Percentiles rank a stretch among this genome's conserved stretches.
phyloP scores from a whole-genome alignment of 768 basidiomycete genomes.

The Hygrocybe punicea region DNA sequence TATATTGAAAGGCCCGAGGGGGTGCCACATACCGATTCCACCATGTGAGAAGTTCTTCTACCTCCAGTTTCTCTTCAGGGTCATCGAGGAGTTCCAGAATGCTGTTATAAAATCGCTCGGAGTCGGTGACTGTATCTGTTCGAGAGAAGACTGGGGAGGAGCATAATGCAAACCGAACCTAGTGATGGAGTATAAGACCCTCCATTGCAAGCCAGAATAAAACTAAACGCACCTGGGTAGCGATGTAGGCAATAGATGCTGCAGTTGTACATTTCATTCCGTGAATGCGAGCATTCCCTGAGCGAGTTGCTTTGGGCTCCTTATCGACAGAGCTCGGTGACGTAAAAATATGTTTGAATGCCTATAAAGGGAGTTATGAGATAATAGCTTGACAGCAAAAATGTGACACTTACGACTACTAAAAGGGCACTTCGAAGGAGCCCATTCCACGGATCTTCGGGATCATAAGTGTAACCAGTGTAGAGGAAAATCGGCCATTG shows the following conservation, averaged over 20 bases:
- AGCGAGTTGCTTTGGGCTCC: not conserved
- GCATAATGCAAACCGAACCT: constrained; percentile 9
- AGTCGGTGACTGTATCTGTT: constrained; percentile 1
- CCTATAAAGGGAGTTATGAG: not conserved
- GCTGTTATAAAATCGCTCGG: constrained; percentile 2
- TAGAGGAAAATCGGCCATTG: constrained; percentile 6
- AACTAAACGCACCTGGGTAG: constrained; percentile 6
- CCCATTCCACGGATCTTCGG: constrained; percentile 1
- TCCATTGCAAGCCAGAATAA: not conserved
- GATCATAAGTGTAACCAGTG: not conserved
- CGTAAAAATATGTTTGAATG: not conserved
- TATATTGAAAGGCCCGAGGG: not conserved
- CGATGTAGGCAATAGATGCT: constrained; percentile 9
- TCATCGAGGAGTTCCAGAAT: constrained; percentile 6
- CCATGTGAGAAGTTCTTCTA: constrained; percentile 4
- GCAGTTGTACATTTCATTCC: constrained; percentile 2
- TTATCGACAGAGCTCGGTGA: not conserved
- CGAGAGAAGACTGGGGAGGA: constrained; percentile 2
- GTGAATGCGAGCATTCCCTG: not conserved
- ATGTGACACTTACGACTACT: not conserved
- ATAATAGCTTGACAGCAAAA: not conserved
- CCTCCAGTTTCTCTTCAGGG: constrained; percentile 3
- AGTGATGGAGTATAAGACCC: not conserved
- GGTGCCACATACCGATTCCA: constrained; percentile 7
- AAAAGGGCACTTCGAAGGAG: not conserved